A percentile compares a stretch with the other conserved stretches of the same genome.
These are phyloP conservation scores for Ophiocordyceps sinensis DNA, from an alignment of 2,329 filamentous ascomycete genomes.

Conservation along the genomic window DNA sequence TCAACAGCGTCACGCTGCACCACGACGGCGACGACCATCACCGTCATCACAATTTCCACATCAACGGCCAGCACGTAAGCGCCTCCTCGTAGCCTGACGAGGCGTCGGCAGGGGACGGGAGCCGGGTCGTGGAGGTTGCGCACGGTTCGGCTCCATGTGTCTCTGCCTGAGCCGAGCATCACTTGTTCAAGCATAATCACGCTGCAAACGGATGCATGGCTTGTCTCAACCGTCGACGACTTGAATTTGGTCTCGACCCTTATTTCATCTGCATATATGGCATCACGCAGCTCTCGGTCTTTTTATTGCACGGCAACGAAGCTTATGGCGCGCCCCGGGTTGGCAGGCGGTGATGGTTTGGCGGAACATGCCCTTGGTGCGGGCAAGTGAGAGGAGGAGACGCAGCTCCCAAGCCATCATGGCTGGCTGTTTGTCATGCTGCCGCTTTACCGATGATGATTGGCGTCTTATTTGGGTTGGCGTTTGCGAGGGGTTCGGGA, in stretches of 20 bases:
- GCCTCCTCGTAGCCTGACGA: conserved; percentile 4
- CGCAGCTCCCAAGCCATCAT: neutral
- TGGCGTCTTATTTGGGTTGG: conserved; percentile 14
- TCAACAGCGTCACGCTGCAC: conserved; percentile 94
- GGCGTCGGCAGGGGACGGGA: neutral
- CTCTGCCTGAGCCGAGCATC: neutral
- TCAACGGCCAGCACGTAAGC: conserved; percentile 10
- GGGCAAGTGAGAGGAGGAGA: neutral
- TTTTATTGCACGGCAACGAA: neutral
- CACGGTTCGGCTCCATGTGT: neutral
- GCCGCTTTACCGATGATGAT: conserved; percentile 5
- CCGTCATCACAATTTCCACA: conserved; percentile 13
- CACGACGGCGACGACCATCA: conserved; percentile 75
- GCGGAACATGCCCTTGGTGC: neutral
- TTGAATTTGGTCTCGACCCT: neutral
- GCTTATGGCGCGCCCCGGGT: neutral
- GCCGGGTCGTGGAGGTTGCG: neutral
- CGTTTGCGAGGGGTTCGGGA: conserved; percentile 12
- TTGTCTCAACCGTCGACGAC: neutral
- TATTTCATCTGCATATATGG: neutral
- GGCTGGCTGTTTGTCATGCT: neutral
- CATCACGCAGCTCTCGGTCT: neutral
- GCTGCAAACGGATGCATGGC: neutral
- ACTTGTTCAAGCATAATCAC: neutral
- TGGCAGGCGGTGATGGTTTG: neutral